A percentile compares a stretch with the other conserved stretches of the same genome.
Conservation (phyloP, 1,284 basidiomycete genomes). For the Sanghuangporus baumii region DNA sequence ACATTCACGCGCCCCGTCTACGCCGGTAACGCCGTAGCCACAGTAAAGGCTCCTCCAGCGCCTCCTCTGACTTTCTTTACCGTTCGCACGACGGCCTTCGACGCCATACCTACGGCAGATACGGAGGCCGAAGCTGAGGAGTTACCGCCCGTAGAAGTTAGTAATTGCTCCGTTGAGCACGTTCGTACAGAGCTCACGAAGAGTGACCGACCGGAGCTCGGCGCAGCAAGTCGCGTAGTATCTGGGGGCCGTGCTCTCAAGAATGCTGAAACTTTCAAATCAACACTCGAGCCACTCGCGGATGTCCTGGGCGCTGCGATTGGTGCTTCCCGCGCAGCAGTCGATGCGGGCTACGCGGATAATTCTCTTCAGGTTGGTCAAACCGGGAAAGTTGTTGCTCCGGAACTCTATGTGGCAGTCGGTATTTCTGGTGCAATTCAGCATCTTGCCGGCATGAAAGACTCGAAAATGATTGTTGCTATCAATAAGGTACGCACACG, state of each 20-base stretch:
- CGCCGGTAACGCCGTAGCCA: slow-evolving; percentile 96
- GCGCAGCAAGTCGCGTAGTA: slow-evolving; percentile 83
- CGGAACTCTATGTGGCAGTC: slow-evolving; percentile 92
- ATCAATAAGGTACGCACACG: slow-evolving; percentile 82
- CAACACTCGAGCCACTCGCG: slow-evolving; percentile 88
- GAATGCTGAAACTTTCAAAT: slow-evolving; percentile 88
- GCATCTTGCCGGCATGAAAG: slow-evolving; percentile 99
- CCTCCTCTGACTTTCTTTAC: slow-evolving; percentile 92
- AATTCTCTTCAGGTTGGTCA: slow-evolving; percentile 98
- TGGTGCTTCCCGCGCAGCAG: slow-evolving; percentile 95
- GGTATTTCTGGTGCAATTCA: slow-evolving; percentile 99
- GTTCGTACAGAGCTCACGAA: slow-evolving; percentile 83
- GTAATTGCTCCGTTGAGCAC: slow-evolving; percentile 66
- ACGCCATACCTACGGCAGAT: slow-evolving; percentile 57
- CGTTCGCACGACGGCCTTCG: slow-evolving; percentile 91
- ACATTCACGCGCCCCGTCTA: slow-evolving; percentile 95
- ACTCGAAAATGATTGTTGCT: slow-evolving; percentile 97
- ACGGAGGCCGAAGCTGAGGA: slow-evolving; percentile 49
- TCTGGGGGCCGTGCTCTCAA: slow-evolving; percentile 96
- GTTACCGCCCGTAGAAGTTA: slow-evolving; percentile 62
- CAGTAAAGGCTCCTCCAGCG: slow-evolving; percentile 72
- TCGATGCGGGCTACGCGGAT: slow-evolving; percentile 97
- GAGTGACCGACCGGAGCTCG: slow-evolving; percentile 92
- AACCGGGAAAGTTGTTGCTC: slow-evolving; percentile 95
- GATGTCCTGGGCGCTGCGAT: slow-evolving; percentile 94